Evolutionary conservation across 148 eudicot species (phyloP), one percentile per base, ranked within the genome.

Genomic region (Silene uniflora): DNA sequence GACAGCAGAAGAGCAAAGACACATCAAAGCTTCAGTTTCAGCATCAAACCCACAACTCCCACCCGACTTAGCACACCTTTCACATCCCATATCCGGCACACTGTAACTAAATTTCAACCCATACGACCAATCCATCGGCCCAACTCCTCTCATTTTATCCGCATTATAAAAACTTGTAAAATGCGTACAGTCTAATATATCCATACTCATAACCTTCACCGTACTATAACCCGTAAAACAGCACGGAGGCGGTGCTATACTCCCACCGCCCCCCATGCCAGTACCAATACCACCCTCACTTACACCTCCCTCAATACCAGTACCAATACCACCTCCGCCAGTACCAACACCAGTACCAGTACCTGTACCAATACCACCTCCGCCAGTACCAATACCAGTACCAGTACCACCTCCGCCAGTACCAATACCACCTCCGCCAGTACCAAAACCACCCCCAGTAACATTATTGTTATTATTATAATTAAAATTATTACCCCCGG

Each of bases 11-110:
- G 91, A 85, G 76, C 98, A 95, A 44, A 91, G 85, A 71, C 98
- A 95, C 72, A 85, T 60, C 87, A 88, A 82, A 17, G 88, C 92
- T 64, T 83, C 83, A 22, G 93, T 91, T 71, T 90, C 87, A 18
- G 87, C 87, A 72, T 95, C 98, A 73, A 83, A 95, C 62, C 98
- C 98, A 67, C 98, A 95, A 7, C 79, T 82, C 27, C 98, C 98
- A 21, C 93, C 95, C 0, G 98, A 94, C 67, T 76, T 84, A 0
- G 76, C 62, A 35, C 98, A 94, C 47, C 86, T 77, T 0, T 88
- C 87, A 11, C 98, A 94, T 25, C 98, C 98, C 35, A 86, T 77
- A 68, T 94, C 97, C 44, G 98, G 92, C 70, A 92, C 81, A 18
- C 89, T 79, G 55, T 88, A 94, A 10, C 92, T 85, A 73, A 94